Evolutionary conservation across 1,139 yeast species (phyloP).

Genomic region (Yamadazyma spencermartinsiae): DNA sequence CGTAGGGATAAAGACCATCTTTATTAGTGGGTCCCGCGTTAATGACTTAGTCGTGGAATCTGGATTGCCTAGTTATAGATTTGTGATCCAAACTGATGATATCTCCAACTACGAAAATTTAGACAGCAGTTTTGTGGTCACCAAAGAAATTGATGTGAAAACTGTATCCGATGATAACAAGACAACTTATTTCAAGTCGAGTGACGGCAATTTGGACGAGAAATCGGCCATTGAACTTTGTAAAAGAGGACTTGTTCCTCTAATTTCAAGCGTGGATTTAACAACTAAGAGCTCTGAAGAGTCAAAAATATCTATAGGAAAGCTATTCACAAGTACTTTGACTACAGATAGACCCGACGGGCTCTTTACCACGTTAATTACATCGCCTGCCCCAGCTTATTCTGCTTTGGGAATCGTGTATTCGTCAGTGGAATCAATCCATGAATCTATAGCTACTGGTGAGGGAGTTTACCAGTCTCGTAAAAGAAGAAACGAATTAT

Average conservation of each 20-base stretch:
- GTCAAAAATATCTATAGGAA: conserved; percentile 46
- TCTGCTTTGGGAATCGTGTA: conserved; percentile 85
- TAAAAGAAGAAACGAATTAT: conserved; percentile 73
- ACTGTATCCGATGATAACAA: conserved; percentile 42
- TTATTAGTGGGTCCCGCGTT: conserved; percentile 38
- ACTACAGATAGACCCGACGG: conserved; percentile 87
- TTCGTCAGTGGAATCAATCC: conserved; percentile 79
- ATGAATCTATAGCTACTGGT: conserved; percentile 75
- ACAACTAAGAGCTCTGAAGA: conserved; percentile 34
- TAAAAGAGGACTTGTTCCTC: conserved; percentile 44
- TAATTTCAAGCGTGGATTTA: conserved; percentile 42
- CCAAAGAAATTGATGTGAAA: conserved; percentile 18
- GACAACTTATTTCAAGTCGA: conserved; percentile 33
- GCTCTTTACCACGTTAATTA: conserved; percentile 80
- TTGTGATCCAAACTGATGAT: conserved; percentile 38
- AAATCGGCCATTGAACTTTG: conserved; percentile 32
- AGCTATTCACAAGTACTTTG: conserved; percentile 55
- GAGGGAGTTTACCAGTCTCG: conserved; percentile 96
- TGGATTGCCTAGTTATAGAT: conserved; percentile 64
- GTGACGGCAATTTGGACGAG: conserved; percentile 21
- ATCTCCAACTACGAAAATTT: conserved; percentile 13
- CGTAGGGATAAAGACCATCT: conserved; percentile 59
- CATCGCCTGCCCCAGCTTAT: conserved; percentile 53
- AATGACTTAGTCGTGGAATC: conserved; percentile 38
- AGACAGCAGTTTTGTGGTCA: conserved; percentile 26